phyloP scores from a whole-genome alignment of 2,329 filamentous ascomycete species.

The Paracamarosporium sp. region DNA sequence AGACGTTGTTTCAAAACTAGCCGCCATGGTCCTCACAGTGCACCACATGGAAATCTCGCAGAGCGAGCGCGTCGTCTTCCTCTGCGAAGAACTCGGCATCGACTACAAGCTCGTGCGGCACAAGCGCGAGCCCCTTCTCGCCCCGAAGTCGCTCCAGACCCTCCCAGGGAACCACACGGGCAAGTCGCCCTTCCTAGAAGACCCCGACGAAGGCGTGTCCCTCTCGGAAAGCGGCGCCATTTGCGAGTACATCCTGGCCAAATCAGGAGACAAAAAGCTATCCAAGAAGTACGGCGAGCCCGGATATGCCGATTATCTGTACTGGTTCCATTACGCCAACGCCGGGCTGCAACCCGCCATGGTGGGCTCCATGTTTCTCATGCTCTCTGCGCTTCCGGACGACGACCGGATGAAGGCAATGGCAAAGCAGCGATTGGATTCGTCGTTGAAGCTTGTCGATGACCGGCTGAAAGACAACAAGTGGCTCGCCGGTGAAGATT shows the following conservation, averaged over 20 bases:
- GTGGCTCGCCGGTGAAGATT: slow-evolving; percentile 65
- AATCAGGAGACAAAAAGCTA: slow-evolving; percentile 41
- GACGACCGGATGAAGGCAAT: slow-evolving; percentile 23
- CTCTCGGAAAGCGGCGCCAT: slow-evolving; percentile 63
- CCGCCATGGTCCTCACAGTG: slow-evolving; percentile 26
- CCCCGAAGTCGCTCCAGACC: slow-evolving; percentile 20
- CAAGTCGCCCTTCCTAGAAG: slow-evolving; percentile 65
- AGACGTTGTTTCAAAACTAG: neutral
- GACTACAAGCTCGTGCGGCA: slow-evolving; percentile 58
- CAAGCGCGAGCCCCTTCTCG: slow-evolving; percentile 49
- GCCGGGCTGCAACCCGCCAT: slow-evolving; percentile 47
- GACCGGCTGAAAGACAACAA: slow-evolving; percentile 52
- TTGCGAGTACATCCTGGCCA: slow-evolving; percentile 65
- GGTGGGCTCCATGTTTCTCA: slow-evolving; percentile 34
- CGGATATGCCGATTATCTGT: slow-evolving; percentile 65
- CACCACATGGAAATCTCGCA: slow-evolving; percentile 54
- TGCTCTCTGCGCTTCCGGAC: slow-evolving; percentile 26
- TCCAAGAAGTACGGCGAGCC: slow-evolving; percentile 45
- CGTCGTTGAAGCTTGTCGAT: slow-evolving; percentile 54
- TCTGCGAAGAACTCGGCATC: slow-evolving; percentile 67
- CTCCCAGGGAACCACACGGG: slow-evolving; percentile 49
- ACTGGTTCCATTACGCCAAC: slow-evolving; percentile 65
- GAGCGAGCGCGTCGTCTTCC: slow-evolving; percentile 67
- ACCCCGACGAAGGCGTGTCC: slow-evolving; percentile 55
- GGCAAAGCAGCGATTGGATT: slow-evolving; percentile 35